Conservation (phyloP, 2,329 filamentous ascomycete genomes). For the Nannizziopsis arthrosporioides region DNA sequence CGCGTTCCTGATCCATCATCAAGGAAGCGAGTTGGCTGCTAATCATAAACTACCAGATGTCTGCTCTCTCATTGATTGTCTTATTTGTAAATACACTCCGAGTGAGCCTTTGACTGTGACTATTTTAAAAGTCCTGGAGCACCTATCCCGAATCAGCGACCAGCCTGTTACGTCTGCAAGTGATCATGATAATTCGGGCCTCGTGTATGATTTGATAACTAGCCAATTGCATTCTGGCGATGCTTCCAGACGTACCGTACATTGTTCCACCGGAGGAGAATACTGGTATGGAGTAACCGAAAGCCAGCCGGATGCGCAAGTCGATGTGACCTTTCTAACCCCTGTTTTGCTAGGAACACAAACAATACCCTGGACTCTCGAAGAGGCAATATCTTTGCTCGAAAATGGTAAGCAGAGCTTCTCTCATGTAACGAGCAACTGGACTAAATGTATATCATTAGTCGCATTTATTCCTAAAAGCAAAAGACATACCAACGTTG, state of each 20-base stretch:
- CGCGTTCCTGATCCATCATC: no score
- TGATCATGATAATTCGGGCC: no score
- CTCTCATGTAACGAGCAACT: background rate
- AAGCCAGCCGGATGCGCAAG: background rate
- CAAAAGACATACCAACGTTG: conserved; percentile 51
- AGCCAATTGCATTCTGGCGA: background rate
- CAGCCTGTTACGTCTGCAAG: no score
- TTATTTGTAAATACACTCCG: no score
- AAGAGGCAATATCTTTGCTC: conserved; percentile 15
- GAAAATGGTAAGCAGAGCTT: conserved; percentile 14
- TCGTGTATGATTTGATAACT: no score
- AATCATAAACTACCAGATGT: no score
- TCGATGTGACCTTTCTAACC: no score
- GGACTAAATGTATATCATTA: conserved; percentile 12
- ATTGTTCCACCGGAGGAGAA: background rate
- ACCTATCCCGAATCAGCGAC: no score
- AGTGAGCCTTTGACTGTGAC: no score
- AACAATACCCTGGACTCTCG: conserved; percentile 8
- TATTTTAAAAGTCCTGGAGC: no score
- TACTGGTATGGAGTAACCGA: background rate
- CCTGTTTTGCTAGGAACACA: background rate
- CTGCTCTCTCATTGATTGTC: no score
- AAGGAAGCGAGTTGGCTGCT: no score
- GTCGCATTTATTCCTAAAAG: conserved; percentile 46
- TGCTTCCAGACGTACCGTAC: background rate